Evolutionary conservation across 2,329 filamentous ascomycete species (phyloP), one percentile per base, ranked within the genome.

Genomic region (Pseudogymnoascus sp.): DNA sequence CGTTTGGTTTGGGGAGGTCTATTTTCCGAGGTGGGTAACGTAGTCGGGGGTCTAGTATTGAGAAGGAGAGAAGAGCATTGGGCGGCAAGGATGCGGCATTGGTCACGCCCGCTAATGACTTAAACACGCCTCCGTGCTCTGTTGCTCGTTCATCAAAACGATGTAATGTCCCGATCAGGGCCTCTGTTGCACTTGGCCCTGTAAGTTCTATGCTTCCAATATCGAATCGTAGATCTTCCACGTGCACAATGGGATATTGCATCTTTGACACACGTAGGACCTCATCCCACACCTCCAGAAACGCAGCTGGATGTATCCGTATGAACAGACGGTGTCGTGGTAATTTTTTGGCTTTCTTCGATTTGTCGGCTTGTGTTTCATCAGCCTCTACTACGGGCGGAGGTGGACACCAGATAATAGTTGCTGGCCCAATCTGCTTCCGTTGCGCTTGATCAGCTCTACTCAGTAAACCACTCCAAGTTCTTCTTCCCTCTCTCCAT

Each of bases 281-380:
- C 66, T 87, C 80, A 59, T 82, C 80, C 87, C 87, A 89, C 1
- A 87, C 71, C 64, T 87, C 82, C 55, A 86, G 72, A 70, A 89
- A 93, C 5, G 89, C 88, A 18, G 92, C 88, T 1, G 95, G 95
- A 72, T 97, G 93, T 1, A 93, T 77, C 62, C 93, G 82, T 60
- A 97, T 75, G 62, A 93, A 85, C 0, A 90, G 72, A 65, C 80
- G 82, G 43, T 70, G 67, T 38, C 61, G 61, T 45, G 67, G 62
- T 61, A 63, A 62, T 60, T 80, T 78, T 68, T 77, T 81, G 21
- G 71, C 64, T 63, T 74, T 73, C 75, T 74, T 67, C 21, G 18
- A 16, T 65, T 71, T 31, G 18, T 68, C 65, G 66, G 62, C 61
- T 52, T 71, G 62, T 64, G 66, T 23, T 58, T 35, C 61, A 65